Evolutionary conservation across 139 green algal genomes (phyloP).

Genomic region (Micromonas pusilla): DNA sequence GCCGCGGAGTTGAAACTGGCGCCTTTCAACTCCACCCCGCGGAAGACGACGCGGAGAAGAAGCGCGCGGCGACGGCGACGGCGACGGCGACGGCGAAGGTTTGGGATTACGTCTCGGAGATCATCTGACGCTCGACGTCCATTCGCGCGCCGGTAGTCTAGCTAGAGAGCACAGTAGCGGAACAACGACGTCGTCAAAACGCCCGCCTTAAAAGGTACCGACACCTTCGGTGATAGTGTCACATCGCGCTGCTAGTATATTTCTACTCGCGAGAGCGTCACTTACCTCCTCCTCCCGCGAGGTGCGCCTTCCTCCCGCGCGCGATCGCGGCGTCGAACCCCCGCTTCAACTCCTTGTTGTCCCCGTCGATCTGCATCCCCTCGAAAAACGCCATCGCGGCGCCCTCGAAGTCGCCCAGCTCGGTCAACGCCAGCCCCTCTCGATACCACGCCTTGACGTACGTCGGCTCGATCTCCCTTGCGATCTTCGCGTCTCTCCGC

Average conservation of each 20-base stretch:
- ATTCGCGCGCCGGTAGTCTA: neutral
- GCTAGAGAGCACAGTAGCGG: neutral
- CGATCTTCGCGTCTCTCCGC: neutral
- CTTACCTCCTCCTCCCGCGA: neutral
- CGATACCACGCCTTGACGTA: constrained; percentile 21
- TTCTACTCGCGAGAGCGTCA: neutral
- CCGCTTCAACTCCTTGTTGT: constrained; percentile 7
- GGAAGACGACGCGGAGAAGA: too few relatives aligned
- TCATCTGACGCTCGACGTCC: neutral
- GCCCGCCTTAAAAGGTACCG: neutral
- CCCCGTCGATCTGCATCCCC: constrained; percentile 8
- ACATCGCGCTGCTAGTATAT: neutral
- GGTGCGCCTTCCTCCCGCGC: neutral
- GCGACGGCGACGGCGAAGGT: too few relatives aligned
- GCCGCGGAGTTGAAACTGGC: too few relatives aligned
- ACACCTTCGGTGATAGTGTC: neutral
- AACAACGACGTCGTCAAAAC: neutral
- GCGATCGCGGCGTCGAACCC: constrained; percentile 1
- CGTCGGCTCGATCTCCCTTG: neutral
- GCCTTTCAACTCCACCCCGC: too few relatives aligned
- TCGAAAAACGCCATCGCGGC: constrained; percentile 15
- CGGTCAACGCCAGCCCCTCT: neutral
- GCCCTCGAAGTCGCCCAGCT: constrained; percentile 8
- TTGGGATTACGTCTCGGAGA: too few relatives aligned
- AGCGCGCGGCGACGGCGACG: too few relatives aligned